Conservation (phyloP, 371 early-diverging fungal genomes). For the Mucor ambiguus region DNA sequence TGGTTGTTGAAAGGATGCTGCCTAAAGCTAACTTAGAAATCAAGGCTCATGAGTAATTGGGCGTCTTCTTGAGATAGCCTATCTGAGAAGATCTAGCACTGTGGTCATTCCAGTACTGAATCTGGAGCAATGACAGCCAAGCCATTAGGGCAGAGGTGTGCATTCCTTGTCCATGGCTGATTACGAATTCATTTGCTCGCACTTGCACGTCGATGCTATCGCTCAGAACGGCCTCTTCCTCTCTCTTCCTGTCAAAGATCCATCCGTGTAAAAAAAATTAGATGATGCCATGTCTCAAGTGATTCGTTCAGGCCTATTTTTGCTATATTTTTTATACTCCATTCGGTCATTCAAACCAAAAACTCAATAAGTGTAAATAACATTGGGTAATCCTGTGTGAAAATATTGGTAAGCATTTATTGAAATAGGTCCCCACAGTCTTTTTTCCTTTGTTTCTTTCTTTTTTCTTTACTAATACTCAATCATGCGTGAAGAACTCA, state of each 20-base stretch:
- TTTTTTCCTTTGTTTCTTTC: not conserved
- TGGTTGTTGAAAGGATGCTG: not conserved
- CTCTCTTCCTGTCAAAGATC: too few relatives aligned
- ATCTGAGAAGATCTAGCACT: not conserved
- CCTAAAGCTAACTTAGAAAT: too few relatives aligned
- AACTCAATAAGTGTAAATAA: conserved; percentile 1
- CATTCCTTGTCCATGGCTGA: too few relatives aligned
- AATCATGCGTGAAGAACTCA: conserved; percentile 75
- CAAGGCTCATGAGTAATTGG: too few relatives aligned
- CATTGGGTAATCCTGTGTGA: conserved; percentile 1
- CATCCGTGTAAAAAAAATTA: too few relatives aligned
- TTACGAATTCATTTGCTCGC: too few relatives aligned
- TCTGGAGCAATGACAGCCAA: not conserved
- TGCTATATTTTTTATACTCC: not conserved
- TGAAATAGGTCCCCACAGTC: conserved; percentile 14
- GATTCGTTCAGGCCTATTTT: not conserved
- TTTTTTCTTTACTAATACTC: not conserved
- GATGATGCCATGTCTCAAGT: not conserved
- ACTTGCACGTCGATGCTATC: too few relatives aligned
- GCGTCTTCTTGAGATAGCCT: too few relatives aligned
- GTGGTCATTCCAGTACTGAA: not conserved
- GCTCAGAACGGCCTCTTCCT: too few relatives aligned
- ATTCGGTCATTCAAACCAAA: not conserved
- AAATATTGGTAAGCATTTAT: conserved; percentile 16
- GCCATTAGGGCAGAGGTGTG: too few relatives aligned